Evolutionary conservation across 441 rosid species (phyloP).

Genomic region (Gossypium schwendimanii): DNA sequence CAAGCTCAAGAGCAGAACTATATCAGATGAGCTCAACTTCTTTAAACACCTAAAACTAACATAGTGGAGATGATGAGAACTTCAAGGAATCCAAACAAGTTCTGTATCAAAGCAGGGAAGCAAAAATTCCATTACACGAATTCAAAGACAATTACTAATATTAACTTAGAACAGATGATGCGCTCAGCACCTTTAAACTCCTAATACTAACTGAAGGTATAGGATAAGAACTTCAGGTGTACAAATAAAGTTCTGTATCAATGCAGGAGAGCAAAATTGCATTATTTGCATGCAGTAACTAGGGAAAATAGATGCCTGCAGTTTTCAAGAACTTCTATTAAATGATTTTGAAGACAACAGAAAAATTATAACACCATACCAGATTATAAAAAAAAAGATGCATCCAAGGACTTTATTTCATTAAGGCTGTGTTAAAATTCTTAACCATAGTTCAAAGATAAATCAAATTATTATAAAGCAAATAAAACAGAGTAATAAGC

Average conservation of each 20-base stretch:
- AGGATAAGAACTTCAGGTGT: not conserved
- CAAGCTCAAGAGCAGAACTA: no score
- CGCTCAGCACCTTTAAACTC: not conserved
- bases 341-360: not conserved
- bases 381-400: not conserved
- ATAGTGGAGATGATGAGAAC: not conserved
- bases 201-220: not conserved
- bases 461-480: not conserved
- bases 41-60: not conserved
- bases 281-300: no score
- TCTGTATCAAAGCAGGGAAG: not conserved
- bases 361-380: not conserved
- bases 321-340: not conserved
- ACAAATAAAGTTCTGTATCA: not conserved
- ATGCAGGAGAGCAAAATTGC: not conserved
- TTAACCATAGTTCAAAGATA: not conserved
- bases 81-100: not conserved
- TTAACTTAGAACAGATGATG: not conserved
- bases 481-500: not conserved
- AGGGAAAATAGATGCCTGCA: not conserved
- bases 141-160: not conserved
- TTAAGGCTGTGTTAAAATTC: not conserved
- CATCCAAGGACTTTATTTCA: not conserved
- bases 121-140: not conserved
- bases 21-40: not conserved